Conservation (phyloP, 257 asterid species). For the Rehmannia glutinosa region DNA sequence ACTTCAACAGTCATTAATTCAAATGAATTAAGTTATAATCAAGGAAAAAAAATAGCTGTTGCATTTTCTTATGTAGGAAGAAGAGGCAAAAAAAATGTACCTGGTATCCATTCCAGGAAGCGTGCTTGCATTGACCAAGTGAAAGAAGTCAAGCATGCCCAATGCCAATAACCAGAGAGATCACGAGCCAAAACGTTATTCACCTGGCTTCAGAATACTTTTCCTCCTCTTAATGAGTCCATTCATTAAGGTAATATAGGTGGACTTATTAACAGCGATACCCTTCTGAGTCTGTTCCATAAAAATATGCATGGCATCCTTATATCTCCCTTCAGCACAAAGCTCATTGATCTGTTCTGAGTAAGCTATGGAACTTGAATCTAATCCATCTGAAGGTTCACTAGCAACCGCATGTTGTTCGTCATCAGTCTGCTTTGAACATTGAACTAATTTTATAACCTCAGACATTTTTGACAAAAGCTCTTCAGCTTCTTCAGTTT, state of each 20-base stretch:
- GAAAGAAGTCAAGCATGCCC: neutral
- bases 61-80: neutral
- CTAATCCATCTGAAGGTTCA: conserved; percentile 32
- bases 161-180: neutral
- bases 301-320: conserved; percentile 72
- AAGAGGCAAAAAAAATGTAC: conserved; percentile 15
- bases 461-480: conserved; percentile 36
- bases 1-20: neutral
- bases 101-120: neutral
- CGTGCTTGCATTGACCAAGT: neutral
- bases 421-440: conserved; percentile 16
- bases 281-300: conserved; percentile 59
- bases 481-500: conserved; percentile 58
- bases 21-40: neutral
- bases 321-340: conserved; percentile 66
- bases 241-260: conserved; percentile 65
- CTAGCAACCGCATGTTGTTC: conserved; percentile 16
- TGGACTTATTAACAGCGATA: conserved; percentile 39
- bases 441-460: conserved; percentile 21
- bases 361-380: conserved; percentile 33
- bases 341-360: conserved; percentile 70
- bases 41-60: neutral
- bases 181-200: neutral
- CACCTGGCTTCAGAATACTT: conserved; percentile 33
- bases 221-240: conserved; percentile 81